These are phyloP conservation scores for Coemansia asiatica DNA, from an alignment of 192 early-diverging fungal genomes.

Conservation along the genomic window DNA sequence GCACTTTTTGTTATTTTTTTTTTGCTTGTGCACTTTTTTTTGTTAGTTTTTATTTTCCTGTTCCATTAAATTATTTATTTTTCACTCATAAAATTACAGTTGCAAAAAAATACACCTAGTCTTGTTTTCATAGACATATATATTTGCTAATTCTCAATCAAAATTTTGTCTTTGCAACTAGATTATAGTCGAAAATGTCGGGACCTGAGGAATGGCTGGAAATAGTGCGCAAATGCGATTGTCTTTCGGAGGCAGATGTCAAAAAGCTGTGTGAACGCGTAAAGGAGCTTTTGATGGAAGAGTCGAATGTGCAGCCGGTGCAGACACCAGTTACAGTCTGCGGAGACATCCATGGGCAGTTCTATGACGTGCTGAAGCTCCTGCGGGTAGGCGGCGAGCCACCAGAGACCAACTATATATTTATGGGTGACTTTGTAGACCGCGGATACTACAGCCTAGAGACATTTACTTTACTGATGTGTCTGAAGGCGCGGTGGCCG, in stretches of 20 bases:
- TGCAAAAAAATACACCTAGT: background rate
- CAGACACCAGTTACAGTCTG: conserved; percentile 95
- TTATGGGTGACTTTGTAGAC: conserved; percentile 99
- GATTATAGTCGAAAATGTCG: conserved; percentile 25
- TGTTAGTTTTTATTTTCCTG: conserved; percentile 13
- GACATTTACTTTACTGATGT: conserved; percentile 91
- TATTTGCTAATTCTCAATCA: too few relatives aligned
- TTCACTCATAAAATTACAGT: conserved; percentile 1
- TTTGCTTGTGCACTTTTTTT: conserved; percentile 6
- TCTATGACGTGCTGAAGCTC: conserved; percentile 93
- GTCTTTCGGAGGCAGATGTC: conserved; percentile 91
- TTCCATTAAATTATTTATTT: conserved; percentile 6
- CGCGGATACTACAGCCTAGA: conserved; percentile 97
- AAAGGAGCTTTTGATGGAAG: conserved; percentile 96
- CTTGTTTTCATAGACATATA: too few relatives aligned
- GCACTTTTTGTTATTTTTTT: background rate
- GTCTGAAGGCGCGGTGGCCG: conserved; percentile 94
- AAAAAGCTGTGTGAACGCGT: conserved; percentile 98
- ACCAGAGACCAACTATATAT: conserved; percentile 93
- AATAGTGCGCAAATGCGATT: conserved; percentile 88
- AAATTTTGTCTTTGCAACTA: too few relatives aligned
- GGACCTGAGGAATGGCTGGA: conserved; percentile 97
- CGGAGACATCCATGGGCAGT: conserved; percentile 98
- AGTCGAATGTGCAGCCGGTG: conserved; percentile 97
- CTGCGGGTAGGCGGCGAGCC: conserved; percentile 95